phyloP scores from a whole-genome alignment of 768 basidiomycete genomes.

The Lactarius hengduanensis region DNA sequence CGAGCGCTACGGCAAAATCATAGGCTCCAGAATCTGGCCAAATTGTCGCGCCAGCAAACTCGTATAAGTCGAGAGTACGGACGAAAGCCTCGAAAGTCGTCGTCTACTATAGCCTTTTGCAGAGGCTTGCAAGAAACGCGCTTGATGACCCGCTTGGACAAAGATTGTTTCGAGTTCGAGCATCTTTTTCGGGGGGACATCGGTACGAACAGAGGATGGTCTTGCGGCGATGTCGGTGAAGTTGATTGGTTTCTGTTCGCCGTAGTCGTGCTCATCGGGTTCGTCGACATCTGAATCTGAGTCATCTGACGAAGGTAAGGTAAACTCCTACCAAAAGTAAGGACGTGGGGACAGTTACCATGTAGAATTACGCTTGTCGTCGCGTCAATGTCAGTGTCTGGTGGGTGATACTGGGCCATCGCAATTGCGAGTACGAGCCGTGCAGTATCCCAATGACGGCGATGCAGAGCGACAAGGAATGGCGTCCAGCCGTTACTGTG shows the following conservation, averaged over 20 bases:
- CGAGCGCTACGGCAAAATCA: conserved; percentile 37
- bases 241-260: conserved; percentile 43
- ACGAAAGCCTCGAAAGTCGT: conserved; percentile 54
- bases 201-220: conserved; percentile 44
- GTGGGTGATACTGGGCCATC: conserved; percentile 51
- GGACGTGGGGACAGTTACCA: conserved; percentile 38
- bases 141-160: conserved; percentile 8
- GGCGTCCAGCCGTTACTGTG: conserved; percentile 38
- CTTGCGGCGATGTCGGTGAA: conserved; percentile 55
- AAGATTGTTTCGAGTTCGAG: conserved; percentile 31
- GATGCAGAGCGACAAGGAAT: conserved; percentile 48
- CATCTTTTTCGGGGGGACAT: conserved; percentile 41
- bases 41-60: conserved; percentile 35
- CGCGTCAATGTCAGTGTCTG: conserved; percentile 36
- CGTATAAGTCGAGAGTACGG: conserved; percentile 46
- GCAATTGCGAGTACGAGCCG: conserved; percentile 56
- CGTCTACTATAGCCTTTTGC: conserved; percentile 40
- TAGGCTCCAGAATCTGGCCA: conserved; percentile 27
- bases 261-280: conserved; percentile 36
- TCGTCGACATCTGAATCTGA: conserved; percentile 29
- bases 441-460: conserved; percentile 55
- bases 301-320: conserved; percentile 12
- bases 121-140: conserved; percentile 32
- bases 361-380: background rate
- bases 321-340: background rate